These are phyloP conservation scores for Leccinum aurantiacum DNA, from an alignment of 768 basidiomycete species.

Conservation along the genomic window DNA sequence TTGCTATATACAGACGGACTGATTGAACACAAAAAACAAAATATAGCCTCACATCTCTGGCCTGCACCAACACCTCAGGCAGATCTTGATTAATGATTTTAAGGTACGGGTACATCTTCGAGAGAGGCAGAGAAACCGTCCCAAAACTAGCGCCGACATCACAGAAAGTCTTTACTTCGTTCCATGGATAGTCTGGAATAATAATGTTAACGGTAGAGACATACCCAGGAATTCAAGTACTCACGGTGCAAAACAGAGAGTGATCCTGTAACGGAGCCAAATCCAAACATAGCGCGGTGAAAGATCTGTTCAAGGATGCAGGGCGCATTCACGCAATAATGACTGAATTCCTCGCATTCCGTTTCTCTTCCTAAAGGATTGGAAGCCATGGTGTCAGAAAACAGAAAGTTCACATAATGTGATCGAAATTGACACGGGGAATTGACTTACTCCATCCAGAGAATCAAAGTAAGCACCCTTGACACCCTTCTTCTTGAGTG, in stretches of 20 bases:
- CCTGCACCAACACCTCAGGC: constrained; percentile 24
- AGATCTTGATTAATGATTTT: constrained; percentile 31
- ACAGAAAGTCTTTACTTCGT: constrained; percentile 24
- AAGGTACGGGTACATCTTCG: constrained; percentile 27
- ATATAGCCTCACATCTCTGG: constrained; percentile 17
- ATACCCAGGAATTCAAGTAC: background rate
- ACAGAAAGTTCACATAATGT: background rate
- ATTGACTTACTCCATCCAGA: constrained; percentile 21
- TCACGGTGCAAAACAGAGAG: constrained; percentile 24
- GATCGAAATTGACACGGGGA: background rate
- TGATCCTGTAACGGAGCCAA: constrained; percentile 21
- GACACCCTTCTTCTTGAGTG: constrained; percentile 16
- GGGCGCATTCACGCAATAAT: background rate
- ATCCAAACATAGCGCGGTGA: constrained; percentile 26
- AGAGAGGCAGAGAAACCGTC: constrained; percentile 27
- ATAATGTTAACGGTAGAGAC: background rate
- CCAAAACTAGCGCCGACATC: constrained; percentile 33
- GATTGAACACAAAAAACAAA: background rate
- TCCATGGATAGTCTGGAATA: constrained; percentile 28
- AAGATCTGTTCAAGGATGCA: constrained; percentile 15
- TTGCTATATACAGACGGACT: background rate
- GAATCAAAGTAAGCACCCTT: constrained; percentile 23
- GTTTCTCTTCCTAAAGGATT: constrained; percentile 12
- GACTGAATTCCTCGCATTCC: constrained; percentile 7
- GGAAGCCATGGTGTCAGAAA: background rate